Base-by-base conservation (phyloP, 257 asterid genomes). In the Jacaranda copaia region DNA sequence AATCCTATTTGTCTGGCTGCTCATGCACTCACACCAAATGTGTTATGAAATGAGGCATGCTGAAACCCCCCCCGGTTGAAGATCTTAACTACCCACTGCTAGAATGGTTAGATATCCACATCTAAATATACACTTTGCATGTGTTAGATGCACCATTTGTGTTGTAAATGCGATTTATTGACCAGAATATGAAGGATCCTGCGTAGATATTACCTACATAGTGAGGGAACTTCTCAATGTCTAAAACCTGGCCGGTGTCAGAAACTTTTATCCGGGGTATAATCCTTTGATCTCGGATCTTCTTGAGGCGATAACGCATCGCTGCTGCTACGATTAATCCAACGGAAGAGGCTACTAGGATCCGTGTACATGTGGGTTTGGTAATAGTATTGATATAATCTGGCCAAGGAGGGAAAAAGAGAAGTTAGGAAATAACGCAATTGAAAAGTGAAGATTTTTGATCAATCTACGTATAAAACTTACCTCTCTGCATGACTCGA, bases 1-100 rank as follows among this genome's bases (percentile, higher is more conserved):
- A 94, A 94, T 73, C 98, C 98, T 89, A 94, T 89, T 56, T 92
- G 98, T 66, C 98, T 87, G 6, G 98, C 98, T 94, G 97, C 89
- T 84, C 75, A 43, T 18, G 16, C 79, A 59, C 78, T 62, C 77
- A 40, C 66, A 74, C 65, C 25, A 12, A 3, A 53, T n/a, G 12
- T 67, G n/a, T 58, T 38, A 48, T 25, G 57, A 3, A 14, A 56
- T 7, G 3, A 70, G 7, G 14, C n/a, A 56, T 14, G 48, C 4
- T 6, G 36, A 68, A 42, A 1, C 6, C 5, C 8, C 46, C 39
- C 49, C 46, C 52, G 4, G 8, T 45, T 36, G 8, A 62, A 8
- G 72, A 59, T 57, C 69, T 18, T 7, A 68, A 58, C 4, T 12
- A 48, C 53, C 1, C 32, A 25, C 32, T 25, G 32, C 53, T 48